Conservation (phyloP, 1,284 basidiomycete genomes). For the Ganoderma resinaceum region DNA sequence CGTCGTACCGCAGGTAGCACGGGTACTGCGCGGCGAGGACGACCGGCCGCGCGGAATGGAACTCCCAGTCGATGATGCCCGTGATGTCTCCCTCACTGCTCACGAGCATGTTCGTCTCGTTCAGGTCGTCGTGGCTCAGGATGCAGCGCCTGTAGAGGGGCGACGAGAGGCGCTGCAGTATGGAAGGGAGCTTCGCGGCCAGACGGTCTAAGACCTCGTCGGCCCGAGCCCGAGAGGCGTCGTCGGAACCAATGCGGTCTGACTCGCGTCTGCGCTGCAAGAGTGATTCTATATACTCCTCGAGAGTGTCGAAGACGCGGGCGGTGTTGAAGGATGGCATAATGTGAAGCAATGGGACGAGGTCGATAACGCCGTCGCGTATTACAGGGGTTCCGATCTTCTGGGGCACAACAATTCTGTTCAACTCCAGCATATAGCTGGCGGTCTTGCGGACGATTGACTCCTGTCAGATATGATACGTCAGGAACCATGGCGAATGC, state of each 20-base stretch:
- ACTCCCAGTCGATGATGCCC: constrained; percentile 25
- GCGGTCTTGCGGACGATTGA: constrained; percentile 2
- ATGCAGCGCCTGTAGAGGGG: constrained; percentile 12
- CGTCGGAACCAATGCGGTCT: background rate
- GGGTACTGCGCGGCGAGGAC: constrained; percentile 12
- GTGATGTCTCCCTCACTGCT: constrained; percentile 4
- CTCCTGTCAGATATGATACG: background rate
- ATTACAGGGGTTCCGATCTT: constrained; percentile 4
- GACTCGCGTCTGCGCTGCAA: constrained; percentile 2
- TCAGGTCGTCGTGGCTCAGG: constrained; percentile 18
- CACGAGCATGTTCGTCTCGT: constrained; percentile 16
- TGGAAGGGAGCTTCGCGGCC: background rate
- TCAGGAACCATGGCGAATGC: too few relatives aligned
- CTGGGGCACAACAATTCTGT: constrained; percentile 8
- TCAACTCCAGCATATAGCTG: background rate
- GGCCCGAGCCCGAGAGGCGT: background rate
- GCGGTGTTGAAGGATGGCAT: background rate
- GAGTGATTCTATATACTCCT: constrained; percentile 14
- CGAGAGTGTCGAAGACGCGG: constrained; percentile 15
- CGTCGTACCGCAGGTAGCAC: constrained; percentile 18
- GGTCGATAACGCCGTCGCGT: background rate
- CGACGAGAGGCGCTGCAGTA: constrained; percentile 1
- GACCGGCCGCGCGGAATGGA: constrained; percentile 17
- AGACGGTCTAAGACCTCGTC: constrained; percentile 8
- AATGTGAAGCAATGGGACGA: background rate